Evolutionary conservation across 352 stramenopile genomes (phyloP).

Genomic region (Phytopythium montanum): DNA sequence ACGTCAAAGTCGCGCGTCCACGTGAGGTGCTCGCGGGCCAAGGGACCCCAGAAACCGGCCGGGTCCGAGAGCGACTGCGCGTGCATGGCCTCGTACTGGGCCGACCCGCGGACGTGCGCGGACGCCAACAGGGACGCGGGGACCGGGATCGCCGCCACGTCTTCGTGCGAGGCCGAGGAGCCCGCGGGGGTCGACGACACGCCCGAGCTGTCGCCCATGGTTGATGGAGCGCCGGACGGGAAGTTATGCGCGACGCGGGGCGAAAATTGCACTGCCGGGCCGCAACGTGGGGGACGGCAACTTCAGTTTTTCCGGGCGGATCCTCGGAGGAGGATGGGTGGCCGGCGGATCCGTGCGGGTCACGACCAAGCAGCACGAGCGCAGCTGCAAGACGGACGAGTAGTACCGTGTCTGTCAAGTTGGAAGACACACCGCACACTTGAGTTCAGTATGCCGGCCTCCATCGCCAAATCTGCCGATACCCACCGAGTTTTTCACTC

Average conservation of each 20-base stretch:
- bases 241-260: neutral
- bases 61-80: slow-evolving; percentile 86
- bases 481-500: too few species aligned
- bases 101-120: slow-evolving; percentile 67
- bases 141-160: slow-evolving; percentile 9
- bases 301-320: neutral
- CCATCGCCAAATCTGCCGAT: too few species aligned
- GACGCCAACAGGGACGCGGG: slow-evolving; percentile 36
- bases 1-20: slow-evolving; percentile 93
- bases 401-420: neutral
- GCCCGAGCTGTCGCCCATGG: slow-evolving; percentile 4
- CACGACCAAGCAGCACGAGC: neutral
- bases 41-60: slow-evolving; percentile 86
- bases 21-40: slow-evolving; percentile 79
- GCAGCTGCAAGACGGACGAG: neutral
- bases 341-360: neutral
- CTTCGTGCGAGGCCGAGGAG: neutral
- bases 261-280: neutral
- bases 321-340: neutral
- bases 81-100: slow-evolving; percentile 86
- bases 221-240: neutral
- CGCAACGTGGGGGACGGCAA: neutral
- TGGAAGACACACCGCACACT: neutral
- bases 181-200: neutral
- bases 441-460: neutral